Percentiles rank a stretch among this genome's conserved stretches.
phyloP scores from a whole-genome alignment of 2,329 filamentous ascomycete species.

The Dothidotthia symphoricarpi region DNA sequence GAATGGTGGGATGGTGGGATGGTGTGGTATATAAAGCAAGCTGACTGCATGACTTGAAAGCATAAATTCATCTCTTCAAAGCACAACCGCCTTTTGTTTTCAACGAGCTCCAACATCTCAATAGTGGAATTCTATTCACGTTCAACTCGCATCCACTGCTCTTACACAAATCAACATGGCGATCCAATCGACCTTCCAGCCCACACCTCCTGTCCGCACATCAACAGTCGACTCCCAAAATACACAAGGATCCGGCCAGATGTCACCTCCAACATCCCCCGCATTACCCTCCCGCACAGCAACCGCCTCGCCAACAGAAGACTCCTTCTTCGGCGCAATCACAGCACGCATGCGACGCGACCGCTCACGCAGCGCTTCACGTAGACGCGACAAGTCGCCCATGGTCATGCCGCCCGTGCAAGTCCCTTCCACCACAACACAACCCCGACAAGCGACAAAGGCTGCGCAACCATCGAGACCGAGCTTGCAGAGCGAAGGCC shows the following conservation, averaged over 20 bases:
- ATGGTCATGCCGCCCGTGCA: slow-evolving; percentile 30
- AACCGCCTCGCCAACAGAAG: slow-evolving; percentile 27
- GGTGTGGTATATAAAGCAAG: no score
- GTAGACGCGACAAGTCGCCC: slow-evolving; percentile 34
- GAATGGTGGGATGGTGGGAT: no score
- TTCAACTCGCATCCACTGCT: slow-evolving; percentile 9
- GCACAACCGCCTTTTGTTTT: no score
- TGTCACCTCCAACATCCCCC: slow-evolving; percentile 23
- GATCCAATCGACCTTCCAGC: slow-evolving; percentile 23
- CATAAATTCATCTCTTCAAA: neutral
- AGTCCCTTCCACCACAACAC: slow-evolving; percentile 13
- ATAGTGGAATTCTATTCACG: slow-evolving; percentile 3
- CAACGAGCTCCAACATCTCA: no score
- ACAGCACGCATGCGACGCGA: slow-evolving; percentile 33
- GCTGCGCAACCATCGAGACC: slow-evolving; percentile 24
- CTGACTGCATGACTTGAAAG: no score
- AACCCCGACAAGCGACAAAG: slow-evolving; percentile 10
- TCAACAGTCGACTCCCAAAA: slow-evolving; percentile 30
- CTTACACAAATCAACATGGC: slow-evolving; percentile 17
- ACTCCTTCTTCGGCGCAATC: slow-evolving; percentile 40
- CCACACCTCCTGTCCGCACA: slow-evolving; percentile 32
- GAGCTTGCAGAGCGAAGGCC: slow-evolving; percentile 20
- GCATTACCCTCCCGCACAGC: slow-evolving; percentile 20
- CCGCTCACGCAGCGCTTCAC: slow-evolving; percentile 36
- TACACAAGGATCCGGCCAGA: slow-evolving; percentile 22